Conservation (phyloP, 352 stramenopile species). For the Lagenidium sp. region DNA sequence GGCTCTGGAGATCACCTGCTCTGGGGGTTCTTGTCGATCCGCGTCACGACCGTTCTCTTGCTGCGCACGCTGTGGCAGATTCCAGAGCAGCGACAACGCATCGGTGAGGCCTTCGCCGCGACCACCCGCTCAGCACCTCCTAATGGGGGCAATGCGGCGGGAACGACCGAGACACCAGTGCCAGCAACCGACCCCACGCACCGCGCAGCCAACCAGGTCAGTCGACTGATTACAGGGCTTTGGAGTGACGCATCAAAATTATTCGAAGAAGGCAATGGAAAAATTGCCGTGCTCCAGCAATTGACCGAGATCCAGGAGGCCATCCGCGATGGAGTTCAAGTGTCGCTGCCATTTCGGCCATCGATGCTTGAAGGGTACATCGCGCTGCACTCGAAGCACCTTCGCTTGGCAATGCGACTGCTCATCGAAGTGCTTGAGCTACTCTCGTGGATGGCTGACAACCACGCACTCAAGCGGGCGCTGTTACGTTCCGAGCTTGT, state of each 20-base stretch:
- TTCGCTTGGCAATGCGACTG: constrained; percentile 48
- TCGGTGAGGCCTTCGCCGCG: constrained; percentile 4
- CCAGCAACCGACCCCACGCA: not conserved
- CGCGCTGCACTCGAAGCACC: constrained; percentile 61
- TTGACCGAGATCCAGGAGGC: constrained; percentile 48
- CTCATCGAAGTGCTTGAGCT: constrained; percentile 57
- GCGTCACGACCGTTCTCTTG: constrained; percentile 42
- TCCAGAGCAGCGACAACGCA: constrained; percentile 1
- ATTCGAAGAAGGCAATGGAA: constrained; percentile 53
- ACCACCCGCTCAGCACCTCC: too few species aligned
- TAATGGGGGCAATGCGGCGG: too few species aligned
- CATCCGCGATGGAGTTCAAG: constrained; percentile 9
- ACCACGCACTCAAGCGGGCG: constrained; percentile 26
- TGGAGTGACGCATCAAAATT: constrained; percentile 67
- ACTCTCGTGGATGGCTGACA: constrained; percentile 48
- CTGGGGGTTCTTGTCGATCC: constrained; percentile 62
- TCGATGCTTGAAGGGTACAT: constrained; percentile 30
- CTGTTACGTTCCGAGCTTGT: constrained; percentile 49
- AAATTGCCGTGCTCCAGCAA: constrained; percentile 50
- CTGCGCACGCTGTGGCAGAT: constrained; percentile 65
- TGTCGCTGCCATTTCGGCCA: constrained; percentile 16
- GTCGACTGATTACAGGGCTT: constrained; percentile 43
- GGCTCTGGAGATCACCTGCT: constrained; percentile 57
- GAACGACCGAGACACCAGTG: not conserved
- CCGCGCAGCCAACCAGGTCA: constrained; percentile 25